A percentile compares a stretch with the other conserved stretches of the same genome.
phyloP scores from a whole-genome alignment of 352 stramenopile species.

The Blastocystis sp. region DNA sequence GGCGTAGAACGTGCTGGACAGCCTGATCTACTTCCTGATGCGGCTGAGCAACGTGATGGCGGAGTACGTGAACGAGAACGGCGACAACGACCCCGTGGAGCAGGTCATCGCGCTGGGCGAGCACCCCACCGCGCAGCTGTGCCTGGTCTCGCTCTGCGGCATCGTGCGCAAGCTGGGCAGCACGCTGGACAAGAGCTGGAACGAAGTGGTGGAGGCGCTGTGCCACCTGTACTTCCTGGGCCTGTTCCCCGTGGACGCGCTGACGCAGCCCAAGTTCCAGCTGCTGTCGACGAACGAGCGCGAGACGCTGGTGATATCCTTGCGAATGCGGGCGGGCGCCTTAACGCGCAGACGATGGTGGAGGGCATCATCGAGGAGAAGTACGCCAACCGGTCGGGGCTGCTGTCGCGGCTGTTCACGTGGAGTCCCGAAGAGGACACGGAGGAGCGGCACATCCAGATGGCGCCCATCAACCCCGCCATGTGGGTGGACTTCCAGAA shows the following conservation, averaged over 20 bases:
- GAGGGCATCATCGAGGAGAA: slow-evolving; percentile 55
- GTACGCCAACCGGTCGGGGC: slow-evolving; percentile 17
- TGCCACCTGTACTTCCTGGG: slow-evolving; percentile 65
- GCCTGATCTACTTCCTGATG: slow-evolving; percentile 51
- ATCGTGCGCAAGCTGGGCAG: slow-evolving; percentile 57
- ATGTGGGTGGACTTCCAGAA: slow-evolving; percentile 48
- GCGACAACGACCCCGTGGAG: slow-evolving; percentile 63
- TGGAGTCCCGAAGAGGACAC: slow-evolving; percentile 59
- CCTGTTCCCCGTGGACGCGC: slow-evolving; percentile 38
- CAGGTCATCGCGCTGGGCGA: slow-evolving; percentile 41
- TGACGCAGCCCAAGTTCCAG: slow-evolving; percentile 18
- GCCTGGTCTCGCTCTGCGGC: slow-evolving; percentile 46
- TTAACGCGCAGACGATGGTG: slow-evolving; percentile 31
- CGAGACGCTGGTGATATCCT: slow-evolving; percentile 11
- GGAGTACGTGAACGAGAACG: slow-evolving; percentile 47
- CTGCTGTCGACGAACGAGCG: slow-evolving; percentile 52
- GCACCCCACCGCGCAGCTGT: slow-evolving; percentile 31
- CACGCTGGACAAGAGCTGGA: slow-evolving; percentile 55
- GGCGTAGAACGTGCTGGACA: slow-evolving; percentile 37
- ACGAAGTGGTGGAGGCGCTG: slow-evolving; percentile 57
- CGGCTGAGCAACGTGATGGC: slow-evolving; percentile 37
- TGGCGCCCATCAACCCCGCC: slow-evolving; percentile 22
- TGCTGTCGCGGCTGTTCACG: slow-evolving; percentile 47
- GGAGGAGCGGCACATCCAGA: slow-evolving; percentile 51
- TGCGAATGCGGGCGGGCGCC: not conserved